These are phyloP conservation scores for Pigoraptor vietnamica DNA, from an alignment of 78 protist species.

Conservation along the genomic window DNA sequence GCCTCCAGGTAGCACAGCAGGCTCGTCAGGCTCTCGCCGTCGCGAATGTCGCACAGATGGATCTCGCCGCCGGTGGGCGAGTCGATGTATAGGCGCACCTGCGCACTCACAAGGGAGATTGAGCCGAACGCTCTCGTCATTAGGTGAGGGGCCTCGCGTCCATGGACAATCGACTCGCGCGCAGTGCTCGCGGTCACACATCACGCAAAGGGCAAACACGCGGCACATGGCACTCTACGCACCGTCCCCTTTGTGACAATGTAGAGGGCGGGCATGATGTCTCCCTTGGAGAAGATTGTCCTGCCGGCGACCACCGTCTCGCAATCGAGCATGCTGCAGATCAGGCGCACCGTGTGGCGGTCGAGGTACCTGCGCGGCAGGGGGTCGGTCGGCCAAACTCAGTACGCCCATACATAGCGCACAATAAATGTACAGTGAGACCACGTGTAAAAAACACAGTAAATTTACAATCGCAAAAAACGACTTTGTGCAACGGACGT, in stretches of 20 bases:
- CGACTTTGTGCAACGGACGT: no score
- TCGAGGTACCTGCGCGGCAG: neutral
- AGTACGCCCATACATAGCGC: neutral
- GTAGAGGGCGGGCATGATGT: neutral
- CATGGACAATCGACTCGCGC: no score
- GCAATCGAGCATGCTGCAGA: neutral
- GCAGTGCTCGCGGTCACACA: no score
- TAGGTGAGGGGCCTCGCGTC: no score
- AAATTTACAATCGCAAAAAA: no score
- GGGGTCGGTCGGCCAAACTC: neutral
- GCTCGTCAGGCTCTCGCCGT: neutral
- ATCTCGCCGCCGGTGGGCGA: neutral
- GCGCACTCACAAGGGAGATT: neutral
- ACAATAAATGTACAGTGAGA: no score
- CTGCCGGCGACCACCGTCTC: neutral
- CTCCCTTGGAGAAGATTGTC: neutral
- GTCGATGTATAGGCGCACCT: neutral
- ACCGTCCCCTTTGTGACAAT: neutral
- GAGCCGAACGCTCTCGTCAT: no score
- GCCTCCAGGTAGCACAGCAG: neutral
- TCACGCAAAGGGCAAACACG: neutral
- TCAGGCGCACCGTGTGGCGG: neutral
- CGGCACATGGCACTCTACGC: no score
- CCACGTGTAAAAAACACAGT: no score
- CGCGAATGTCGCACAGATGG: neutral